Percentiles rank a stretch among this genome's conserved stretches.
Conservation (phyloP, 106 monocot genomes). For the Hemerocallis citrina region DNA sequence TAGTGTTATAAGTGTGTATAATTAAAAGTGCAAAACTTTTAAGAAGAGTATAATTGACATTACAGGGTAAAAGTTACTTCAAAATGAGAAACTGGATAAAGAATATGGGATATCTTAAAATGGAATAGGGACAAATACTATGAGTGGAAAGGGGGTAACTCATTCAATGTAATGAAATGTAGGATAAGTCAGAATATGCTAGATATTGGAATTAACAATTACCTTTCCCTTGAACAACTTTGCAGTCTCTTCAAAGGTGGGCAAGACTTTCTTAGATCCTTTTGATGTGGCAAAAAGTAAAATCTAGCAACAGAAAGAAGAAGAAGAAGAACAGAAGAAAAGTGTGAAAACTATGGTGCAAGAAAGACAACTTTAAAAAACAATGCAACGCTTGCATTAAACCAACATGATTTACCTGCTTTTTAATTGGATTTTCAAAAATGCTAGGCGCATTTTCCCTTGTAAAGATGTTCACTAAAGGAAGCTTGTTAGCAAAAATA, state of each 20-base stretch:
- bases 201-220: no score
- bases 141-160: no score
- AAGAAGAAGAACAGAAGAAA: background rate
- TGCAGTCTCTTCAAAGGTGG: slow-evolving; percentile 57
- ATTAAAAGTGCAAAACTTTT: no score
- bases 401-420: slow-evolving; percentile 42
- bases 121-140: no score
- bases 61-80: no score
- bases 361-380: background rate
- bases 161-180: no score
- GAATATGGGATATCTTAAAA: no score
- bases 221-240: slow-evolving; percentile 89
- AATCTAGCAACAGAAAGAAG: slow-evolving; percentile 29
- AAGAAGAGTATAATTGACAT: no score
- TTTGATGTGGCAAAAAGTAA: slow-evolving; percentile 72
- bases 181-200: no score
- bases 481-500: slow-evolving; percentile 76
- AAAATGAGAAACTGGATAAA: no score
- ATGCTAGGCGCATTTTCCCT: slow-evolving; percentile 50
- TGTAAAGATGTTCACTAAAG: slow-evolving; percentile 58
- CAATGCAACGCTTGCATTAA: background rate
- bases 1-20: no score
- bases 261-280: slow-evolving; percentile 46
- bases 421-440: slow-evolving; percentile 83
- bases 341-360: no score